Base-by-base conservation (phyloP, 495 filamentous ascomycete species). In the Aspergillus diversus region DNA sequence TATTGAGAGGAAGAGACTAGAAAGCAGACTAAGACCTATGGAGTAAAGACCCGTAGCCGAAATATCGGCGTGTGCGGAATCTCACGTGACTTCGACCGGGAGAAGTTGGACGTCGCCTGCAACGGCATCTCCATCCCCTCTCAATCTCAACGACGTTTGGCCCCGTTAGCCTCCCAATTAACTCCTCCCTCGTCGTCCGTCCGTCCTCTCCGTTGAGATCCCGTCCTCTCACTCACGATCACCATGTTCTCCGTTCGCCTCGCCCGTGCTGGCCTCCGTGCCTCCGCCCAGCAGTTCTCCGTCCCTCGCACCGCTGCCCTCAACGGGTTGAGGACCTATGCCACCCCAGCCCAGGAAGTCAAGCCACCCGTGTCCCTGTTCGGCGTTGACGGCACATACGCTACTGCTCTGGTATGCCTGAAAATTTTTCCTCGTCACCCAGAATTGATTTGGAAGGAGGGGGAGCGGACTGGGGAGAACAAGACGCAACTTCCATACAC, bases 331-430 rank as follows among this genome's bases (percentile, higher is more conserved):
- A 86, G 92, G 69, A 81, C 83, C 74, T 98, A 92, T 80, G 93
- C 95, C 76, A 81, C 86, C 71, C 83, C 91, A 63, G 78, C 84
- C 72, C 84, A 87, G 71, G 85, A 87, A 52, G 80, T 87, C 72
- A 93, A 90, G 83, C 87, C 93, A 64, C 95, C 95, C 57, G 84
- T 97, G 73, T 86, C 93, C 59, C 83, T 99, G 66, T 99, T 91
- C 80, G 95, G 95, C 64, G 83, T 99, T 80, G 95, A 97, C 78
- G 95, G 95, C 71, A 98, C 94, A 73, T 99, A 99, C 82, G 96
- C 95, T 72, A 91, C 87, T 83, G 95, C 95, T 82, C 83, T 99
- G 88, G 95, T 99, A 92, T 76, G 87, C 79, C 21, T 27, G 21
- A 27, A 61, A 65, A 56, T 61, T 57, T 12, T 43, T 43, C n/a